A percentile compares a stretch with the other conserved stretches of the same genome.
phyloP scores from a whole-genome alignment of 148 eudicot species.

The Spergularia marina region DNA sequence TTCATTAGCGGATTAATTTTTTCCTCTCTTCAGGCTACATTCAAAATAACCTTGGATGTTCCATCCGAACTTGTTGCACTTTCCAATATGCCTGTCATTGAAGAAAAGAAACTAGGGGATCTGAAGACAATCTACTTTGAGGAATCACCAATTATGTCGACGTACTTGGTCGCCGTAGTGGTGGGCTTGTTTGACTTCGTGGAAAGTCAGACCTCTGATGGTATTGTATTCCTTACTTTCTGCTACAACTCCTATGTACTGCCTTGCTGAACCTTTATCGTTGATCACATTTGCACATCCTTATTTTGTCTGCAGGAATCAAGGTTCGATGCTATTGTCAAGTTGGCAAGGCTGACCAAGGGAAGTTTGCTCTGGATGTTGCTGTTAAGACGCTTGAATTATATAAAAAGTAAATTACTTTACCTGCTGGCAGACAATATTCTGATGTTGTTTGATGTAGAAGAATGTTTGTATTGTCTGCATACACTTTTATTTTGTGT shows the following conservation, averaged over 20 bases:
- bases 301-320: slow-evolving; percentile 47
- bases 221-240: slow-evolving; percentile 34
- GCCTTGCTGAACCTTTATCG: background rate
- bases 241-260: background rate
- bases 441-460: background rate
- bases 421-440: slow-evolving; percentile 1
- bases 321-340: slow-evolving; percentile 85
- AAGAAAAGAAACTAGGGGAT: slow-evolving; percentile 64
- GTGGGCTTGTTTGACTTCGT: slow-evolving; percentile 89
- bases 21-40: slow-evolving; percentile 60
- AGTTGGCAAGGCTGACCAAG: slow-evolving; percentile 84
- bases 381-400: slow-evolving; percentile 91
- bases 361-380: slow-evolving; percentile 85
- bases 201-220: slow-evolving; percentile 83
- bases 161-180: slow-evolving; percentile 87
- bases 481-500: background rate
- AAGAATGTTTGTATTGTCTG: background rate
- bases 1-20: background rate
- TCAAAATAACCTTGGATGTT: slow-evolving; percentile 83
- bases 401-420: slow-evolving; percentile 51
- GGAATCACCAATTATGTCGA: slow-evolving; percentile 95
- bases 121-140: slow-evolving; percentile 68
- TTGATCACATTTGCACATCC: background rate
- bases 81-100: slow-evolving; percentile 88
- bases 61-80: slow-evolving; percentile 84